These are phyloP conservation scores for Alternaria viburni DNA, from an alignment of 2,329 filamentous ascomycete genomes.

Conservation along the genomic window DNA sequence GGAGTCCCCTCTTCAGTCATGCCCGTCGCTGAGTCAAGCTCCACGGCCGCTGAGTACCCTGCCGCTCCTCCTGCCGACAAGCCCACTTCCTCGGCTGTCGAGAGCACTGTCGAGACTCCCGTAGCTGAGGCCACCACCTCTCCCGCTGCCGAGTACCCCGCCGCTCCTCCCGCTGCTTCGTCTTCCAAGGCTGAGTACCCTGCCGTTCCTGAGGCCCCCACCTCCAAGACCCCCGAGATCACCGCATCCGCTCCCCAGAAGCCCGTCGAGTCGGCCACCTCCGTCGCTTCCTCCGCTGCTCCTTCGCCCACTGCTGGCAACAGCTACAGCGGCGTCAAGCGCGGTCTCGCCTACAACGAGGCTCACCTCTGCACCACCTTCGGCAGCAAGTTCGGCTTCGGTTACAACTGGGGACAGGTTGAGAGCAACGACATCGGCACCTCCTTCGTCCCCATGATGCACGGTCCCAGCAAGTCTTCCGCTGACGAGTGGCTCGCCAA, in stretches of 20 bases:
- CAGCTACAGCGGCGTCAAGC: conserved; percentile 58
- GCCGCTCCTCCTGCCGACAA: conserved; percentile 1
- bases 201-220: conserved; percentile 4
- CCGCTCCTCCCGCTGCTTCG: neutral
- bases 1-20: conserved; percentile 14
- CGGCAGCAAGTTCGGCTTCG: conserved; percentile 61
- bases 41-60: conserved; percentile 14
- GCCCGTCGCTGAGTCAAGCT: conserved; percentile 9
- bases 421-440: conserved; percentile 52
- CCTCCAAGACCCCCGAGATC: conserved; percentile 20
- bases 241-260: conserved; percentile 15
- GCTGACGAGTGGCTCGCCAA: conserved; percentile 39
- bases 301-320: conserved; percentile 26
- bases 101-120: neutral
- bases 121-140: conserved; percentile 7
- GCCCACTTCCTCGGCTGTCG: neutral
- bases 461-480: conserved; percentile 29
- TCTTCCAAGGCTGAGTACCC: conserved; percentile 7
- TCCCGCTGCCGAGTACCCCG: conserved; percentile 12
- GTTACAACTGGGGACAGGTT: conserved; percentile 69
- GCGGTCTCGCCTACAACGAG: conserved; percentile 73
- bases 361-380: conserved; percentile 61
- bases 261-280: conserved; percentile 8
- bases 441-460: conserved; percentile 66
- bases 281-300: conserved; percentile 22